Base-by-base conservation (phyloP, 202 grass and related monocot genomes). In the Bolboschoenoplectus hybrid region DNA sequence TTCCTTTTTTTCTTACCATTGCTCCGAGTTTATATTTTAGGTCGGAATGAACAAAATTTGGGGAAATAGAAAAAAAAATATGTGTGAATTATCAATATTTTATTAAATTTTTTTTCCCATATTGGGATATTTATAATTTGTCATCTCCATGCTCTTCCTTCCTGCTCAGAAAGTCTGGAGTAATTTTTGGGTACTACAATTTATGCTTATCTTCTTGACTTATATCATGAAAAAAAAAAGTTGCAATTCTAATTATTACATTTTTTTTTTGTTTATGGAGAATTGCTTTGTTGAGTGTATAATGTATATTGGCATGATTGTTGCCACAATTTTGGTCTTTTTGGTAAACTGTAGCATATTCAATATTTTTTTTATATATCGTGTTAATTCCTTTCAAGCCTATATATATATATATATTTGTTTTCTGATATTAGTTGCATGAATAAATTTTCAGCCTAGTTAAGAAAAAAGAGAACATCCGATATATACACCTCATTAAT, bases 321-420 rank as follows among this genome's bases (percentile, higher is more conserved):
- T 74, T 74, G 69, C 46, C 45, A 9, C 71, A 74, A 74, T 74
- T 74, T 74, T 74, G 45, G 71, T 74, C 45, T 74, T 2, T 51
- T 74, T 0, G 50, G 45, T 74, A 51, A 74, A 51, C 4, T 34
- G 5, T 51, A 51, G 71, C 45, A 74, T 51, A 74, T 26, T 34
- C 4, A 51, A 34, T 32, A 51, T 13, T 40, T 38, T 34, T 67
- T 39, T 67, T 39, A 39, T 14, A 40, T 40, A 67, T 67, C 40
- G 51, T 51, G n/a, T 8, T 74, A 51, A 50, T 74, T 74, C 71
- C 19, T 51, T 74, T 34, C 4, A 49, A 74, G 10, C 4, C 44
- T 32, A 32, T 45, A 34, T 32, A 5, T 73, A 5, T 19, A 20
- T 47, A 9, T 72, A 47, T 72, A 17, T 66, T 36, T 36, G 6